A percentile compares a stretch with the other conserved stretches of the same genome.
Evolutionary conservation across 139 green algal species (phyloP).

Genomic region (Auxenochlorella protothecoides): DNA sequence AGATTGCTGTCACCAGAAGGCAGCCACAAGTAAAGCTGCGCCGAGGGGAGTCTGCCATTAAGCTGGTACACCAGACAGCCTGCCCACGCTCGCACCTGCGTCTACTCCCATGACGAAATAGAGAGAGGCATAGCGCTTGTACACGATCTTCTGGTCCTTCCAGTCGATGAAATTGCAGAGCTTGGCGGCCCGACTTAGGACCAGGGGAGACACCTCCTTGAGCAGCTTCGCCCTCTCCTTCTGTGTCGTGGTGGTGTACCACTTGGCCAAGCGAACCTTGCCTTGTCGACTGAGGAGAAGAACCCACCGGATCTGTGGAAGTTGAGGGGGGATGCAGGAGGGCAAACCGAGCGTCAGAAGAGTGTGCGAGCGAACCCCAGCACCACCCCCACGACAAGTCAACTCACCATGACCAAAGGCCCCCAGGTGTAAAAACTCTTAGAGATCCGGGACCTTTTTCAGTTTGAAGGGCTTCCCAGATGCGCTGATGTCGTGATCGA

Average conservation of each 20-base stretch:
- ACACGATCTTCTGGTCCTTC: constrained; percentile 56
- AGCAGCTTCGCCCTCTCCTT: constrained; percentile 82
- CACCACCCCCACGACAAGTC: too few species aligned
- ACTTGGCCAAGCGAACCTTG: constrained; percentile 95
- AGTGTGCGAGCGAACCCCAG: too few species aligned
- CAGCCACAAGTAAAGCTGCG: too few species aligned
- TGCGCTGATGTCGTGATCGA: too few species aligned
- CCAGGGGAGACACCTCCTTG: constrained; percentile 67
- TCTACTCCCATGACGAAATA: constrained; percentile 92
- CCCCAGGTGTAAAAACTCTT: too few species aligned
- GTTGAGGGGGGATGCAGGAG: background rate
- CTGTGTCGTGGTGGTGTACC: constrained; percentile 86
- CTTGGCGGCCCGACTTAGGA: constrained; percentile 72
- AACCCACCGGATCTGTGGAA: constrained; percentile 84
- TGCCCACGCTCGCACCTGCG: background rate
- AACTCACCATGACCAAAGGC: too few species aligned
- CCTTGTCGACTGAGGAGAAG: constrained; percentile 90
- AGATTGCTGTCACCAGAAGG: too few species aligned
- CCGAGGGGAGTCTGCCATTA: too few species aligned
- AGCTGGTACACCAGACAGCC: too few species aligned
- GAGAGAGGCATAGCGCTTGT: constrained; percentile 90
- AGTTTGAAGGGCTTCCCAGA: too few species aligned
- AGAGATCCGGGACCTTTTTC: too few species aligned
- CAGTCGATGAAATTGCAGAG: constrained; percentile 98
- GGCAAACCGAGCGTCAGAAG: background rate